phyloP scores from a whole-genome alignment of 148 eudicot species.

The Vaccinium macrocarpon region DNA sequence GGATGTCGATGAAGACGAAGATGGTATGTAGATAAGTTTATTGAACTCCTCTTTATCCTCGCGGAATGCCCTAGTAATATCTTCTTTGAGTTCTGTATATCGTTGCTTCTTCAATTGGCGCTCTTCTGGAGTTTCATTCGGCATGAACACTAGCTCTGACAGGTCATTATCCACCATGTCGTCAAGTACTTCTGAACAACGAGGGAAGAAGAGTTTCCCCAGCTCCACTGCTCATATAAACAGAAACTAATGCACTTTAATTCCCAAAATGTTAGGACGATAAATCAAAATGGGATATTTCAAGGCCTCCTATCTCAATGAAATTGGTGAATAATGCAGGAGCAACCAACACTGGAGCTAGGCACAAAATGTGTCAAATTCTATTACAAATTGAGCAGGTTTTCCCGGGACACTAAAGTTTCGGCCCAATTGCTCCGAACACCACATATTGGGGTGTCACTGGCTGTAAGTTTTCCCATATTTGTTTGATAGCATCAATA shows the following conservation, averaged over 20 bases:
- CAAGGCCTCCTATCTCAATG: neutral
- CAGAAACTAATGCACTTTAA: neutral
- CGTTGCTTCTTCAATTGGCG: conserved; percentile 57
- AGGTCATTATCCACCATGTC: conserved; percentile 71
- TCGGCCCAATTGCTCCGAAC: neutral
- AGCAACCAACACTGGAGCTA: neutral
- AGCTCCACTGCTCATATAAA: conserved; percentile 60
- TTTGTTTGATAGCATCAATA: neutral
- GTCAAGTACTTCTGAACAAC: conserved; percentile 75
- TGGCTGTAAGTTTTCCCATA: neutral
- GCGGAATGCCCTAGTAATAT: conserved; percentile 52
- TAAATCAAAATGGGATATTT: neutral
- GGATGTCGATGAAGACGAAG: conserved; percentile 65
- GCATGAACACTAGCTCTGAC: conserved; percentile 47
- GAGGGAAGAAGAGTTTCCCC: conserved; percentile 87
- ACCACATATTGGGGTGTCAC: neutral
- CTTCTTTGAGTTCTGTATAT: conserved; percentile 59
- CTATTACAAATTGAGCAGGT: neutral
- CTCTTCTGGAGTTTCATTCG: conserved; percentile 53
- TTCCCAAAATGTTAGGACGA: neutral
- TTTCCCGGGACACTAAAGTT: neutral
- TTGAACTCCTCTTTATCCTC: conserved; percentile 65
- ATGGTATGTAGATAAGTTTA: conserved; percentile 33
- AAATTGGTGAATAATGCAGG: neutral
- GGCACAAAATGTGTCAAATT: neutral